Percentiles rank a stretch among this genome's conserved stretches.
Conservation (phyloP, 2,329 filamentous ascomycete genomes). For the Arthrobotrys iridis region DNA sequence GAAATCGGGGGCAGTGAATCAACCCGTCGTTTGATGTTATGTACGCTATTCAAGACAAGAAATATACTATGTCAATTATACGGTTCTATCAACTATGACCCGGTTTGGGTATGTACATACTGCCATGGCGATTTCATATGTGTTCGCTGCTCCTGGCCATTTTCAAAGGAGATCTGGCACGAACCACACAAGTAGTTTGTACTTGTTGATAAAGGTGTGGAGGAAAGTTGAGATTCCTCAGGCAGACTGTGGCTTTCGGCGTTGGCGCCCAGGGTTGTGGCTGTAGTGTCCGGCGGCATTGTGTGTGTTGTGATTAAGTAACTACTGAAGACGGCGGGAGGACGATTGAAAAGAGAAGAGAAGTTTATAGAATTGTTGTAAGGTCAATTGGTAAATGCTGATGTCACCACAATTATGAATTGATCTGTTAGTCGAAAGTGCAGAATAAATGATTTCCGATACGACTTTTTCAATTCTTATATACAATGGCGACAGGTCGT, state of each 20-base stretch:
- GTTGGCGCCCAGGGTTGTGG: neutral
- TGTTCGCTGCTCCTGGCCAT: slow-evolving; percentile 56
- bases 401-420: no score
- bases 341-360: no score
- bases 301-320: no score
- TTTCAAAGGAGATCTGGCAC: slow-evolving; percentile 55
- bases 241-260: neutral
- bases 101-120: slow-evolving; percentile 51
- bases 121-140: slow-evolving; percentile 60
- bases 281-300: neutral
- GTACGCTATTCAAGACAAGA: slow-evolving; percentile 52
- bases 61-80: no score
- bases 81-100: no score
- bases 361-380: no score
- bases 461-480: neutral
- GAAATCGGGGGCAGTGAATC: slow-evolving; percentile 55
- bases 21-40: slow-evolving; percentile 56
- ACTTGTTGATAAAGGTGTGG: neutral
- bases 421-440: neutral
- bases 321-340: no score
- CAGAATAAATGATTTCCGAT: neutral
- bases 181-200: slow-evolving; percentile 48
- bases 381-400: no score
- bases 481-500: no score
- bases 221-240: neutral